Conservation (phyloP, 306 rosid species). For the Cajanus cajan region DNA sequence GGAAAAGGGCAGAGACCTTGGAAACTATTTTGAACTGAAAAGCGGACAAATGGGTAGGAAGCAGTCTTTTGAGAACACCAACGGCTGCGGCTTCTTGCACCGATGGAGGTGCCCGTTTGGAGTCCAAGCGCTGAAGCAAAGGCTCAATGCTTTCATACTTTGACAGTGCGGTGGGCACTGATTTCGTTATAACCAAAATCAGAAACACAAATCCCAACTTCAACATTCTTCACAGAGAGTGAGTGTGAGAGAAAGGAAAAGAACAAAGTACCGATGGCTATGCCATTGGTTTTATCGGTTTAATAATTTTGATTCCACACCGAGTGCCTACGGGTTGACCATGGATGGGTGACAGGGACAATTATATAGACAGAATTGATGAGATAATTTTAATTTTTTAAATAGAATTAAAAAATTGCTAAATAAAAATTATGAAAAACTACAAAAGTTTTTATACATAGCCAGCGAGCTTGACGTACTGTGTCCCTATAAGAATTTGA, state of each 20-base stretch:
- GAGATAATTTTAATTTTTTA: too few relatives aligned
- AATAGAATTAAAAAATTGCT: too few relatives aligned
- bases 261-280: not conserved
- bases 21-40: conserved; percentile 67
- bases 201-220: conserved; percentile 41
- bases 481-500: too few relatives aligned
- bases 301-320: not conserved
- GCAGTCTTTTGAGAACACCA: conserved; percentile 61
- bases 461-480: too few relatives aligned
- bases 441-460: too few relatives aligned
- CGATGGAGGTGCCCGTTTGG: conserved; percentile 57
- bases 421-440: too few relatives aligned
- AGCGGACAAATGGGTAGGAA: conserved; percentile 66
- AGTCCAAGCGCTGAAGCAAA: conserved; percentile 65
- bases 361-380: not conserved
- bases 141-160: conserved; percentile 54
- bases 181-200: conserved; percentile 37
- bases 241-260: too few relatives aligned
- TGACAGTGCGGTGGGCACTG: conserved; percentile 40
- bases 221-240: conserved; percentile 34
- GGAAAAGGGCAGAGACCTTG: conserved; percentile 45
- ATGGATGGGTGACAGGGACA: not conserved
- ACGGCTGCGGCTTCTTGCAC: conserved; percentile 78
- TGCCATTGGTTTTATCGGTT: not conserved
- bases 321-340: not conserved